These are phyloP conservation scores for Rhizopogon parksii DNA, from an alignment of 1,284 basidiomycete species.

Conservation along the genomic window DNA sequence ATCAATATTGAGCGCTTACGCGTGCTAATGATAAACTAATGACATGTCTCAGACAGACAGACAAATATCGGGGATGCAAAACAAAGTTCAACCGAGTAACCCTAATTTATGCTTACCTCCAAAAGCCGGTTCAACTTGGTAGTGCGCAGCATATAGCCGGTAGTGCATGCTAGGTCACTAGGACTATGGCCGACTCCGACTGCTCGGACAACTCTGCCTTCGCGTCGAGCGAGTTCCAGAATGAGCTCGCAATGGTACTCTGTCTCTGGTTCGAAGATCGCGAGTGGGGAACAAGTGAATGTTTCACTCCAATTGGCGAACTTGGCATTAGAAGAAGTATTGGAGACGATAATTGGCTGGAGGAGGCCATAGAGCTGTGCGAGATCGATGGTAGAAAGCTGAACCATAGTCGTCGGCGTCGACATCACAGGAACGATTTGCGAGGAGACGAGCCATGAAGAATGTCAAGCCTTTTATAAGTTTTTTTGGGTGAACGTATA, in stretches of 20 bases:
- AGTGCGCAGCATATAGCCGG: constrained; percentile 77
- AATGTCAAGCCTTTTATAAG: constrained; percentile 28
- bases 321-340: constrained; percentile 32
- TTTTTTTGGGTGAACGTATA: constrained; percentile 19
- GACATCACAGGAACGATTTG: constrained; percentile 10
- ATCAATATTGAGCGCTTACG: constrained; percentile 8
- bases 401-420: constrained; percentile 8
- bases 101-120: constrained; percentile 51
- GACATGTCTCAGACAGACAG: neutral
- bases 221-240: constrained; percentile 77
- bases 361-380: constrained; percentile 43
- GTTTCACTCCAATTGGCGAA: constrained; percentile 73
- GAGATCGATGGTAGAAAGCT: constrained; percentile 31
- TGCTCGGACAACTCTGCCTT: constrained; percentile 69
- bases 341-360: constrained; percentile 43
- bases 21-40: neutral
- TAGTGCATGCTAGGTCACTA: constrained; percentile 85
- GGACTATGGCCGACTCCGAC: constrained; percentile 92
- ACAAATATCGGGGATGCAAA: constrained; percentile 11
- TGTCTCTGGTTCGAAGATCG: constrained; percentile 73
- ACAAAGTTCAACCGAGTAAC: constrained; percentile 18
- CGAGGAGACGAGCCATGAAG: constrained; percentile 17
- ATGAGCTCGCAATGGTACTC: constrained; percentile 71
- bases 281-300: constrained; percentile 56
- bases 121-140: constrained; percentile 63